Conservation (phyloP, 345 rosid species). For the Euphorbia lathyris region DNA sequence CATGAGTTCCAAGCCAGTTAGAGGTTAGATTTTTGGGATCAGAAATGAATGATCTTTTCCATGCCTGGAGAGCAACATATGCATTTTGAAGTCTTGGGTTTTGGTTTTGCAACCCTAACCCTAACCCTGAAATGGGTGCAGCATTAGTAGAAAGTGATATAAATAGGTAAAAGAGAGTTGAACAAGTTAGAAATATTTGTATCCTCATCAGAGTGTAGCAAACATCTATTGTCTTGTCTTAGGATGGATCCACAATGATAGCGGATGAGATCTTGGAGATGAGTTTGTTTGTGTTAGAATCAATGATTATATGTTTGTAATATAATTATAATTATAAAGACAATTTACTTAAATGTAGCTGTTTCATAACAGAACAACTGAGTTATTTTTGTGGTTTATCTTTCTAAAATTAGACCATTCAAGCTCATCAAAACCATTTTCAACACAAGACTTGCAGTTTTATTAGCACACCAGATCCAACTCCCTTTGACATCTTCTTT, state of each 20-base stretch:
- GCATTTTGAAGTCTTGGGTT: constrained; percentile 52
- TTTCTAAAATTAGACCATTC: background rate
- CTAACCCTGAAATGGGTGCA: background rate
- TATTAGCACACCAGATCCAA: constrained; percentile 3
- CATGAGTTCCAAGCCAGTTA: constrained; percentile 68
- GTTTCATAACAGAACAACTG: background rate
- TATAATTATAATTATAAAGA: background rate
- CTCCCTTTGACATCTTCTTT: background rate
- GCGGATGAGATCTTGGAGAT: background rate
- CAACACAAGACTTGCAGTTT: constrained; percentile 1
- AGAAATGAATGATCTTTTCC: constrained; percentile 70
- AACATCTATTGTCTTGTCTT: constrained; percentile 1
- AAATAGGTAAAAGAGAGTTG: constrained; percentile 23
- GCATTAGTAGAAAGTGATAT: constrained; percentile 22
- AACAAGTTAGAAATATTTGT: constrained; percentile 20
- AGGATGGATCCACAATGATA: background rate
- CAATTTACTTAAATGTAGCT: background rate
- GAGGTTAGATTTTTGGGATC: constrained; percentile 24
- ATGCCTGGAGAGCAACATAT: constrained; percentile 77
- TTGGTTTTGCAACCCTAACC: too few species aligned
- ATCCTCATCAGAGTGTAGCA: constrained; percentile 36
- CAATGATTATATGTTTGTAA: background rate
- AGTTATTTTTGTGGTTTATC: background rate
- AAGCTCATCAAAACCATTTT: background rate
- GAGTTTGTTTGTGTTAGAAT: background rate